Evolutionary conservation across 2,329 filamentous ascomycete genomes (phyloP).

Genomic region (Colletotrichum caudatum): DNA sequence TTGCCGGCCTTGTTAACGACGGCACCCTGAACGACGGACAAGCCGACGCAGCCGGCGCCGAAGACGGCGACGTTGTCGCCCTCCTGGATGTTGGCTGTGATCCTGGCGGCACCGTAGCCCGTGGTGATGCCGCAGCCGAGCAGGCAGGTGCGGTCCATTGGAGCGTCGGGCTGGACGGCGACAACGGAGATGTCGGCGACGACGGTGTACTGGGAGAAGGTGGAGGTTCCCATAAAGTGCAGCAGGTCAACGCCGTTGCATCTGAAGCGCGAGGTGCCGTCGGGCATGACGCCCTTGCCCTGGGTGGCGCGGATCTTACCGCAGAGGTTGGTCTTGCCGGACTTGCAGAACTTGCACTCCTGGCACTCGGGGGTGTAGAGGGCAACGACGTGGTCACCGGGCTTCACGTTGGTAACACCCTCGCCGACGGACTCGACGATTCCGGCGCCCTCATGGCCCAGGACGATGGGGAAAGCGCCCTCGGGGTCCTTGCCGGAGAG

Average conservation of each 20-base stretch:
- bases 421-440: slow-evolving; percentile 94
- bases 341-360: slow-evolving; percentile 99
- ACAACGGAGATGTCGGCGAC: slow-evolving; percentile 99
- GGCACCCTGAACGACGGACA: slow-evolving; percentile 94
- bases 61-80: slow-evolving; percentile 93
- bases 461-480: slow-evolving; percentile 89
- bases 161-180: slow-evolving; percentile 87
- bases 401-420: slow-evolving; percentile 94
- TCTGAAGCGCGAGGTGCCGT: slow-evolving; percentile 94
- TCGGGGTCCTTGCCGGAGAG: slow-evolving; percentile 97
- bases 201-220: slow-evolving; percentile 98
- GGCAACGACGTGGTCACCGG: slow-evolving; percentile 89
- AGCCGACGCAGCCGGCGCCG: slow-evolving; percentile 93
- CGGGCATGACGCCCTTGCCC: slow-evolving; percentile 95
- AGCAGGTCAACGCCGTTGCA: slow-evolving; percentile 95
- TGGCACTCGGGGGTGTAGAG: slow-evolving; percentile 96
- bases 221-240: slow-evolving; percentile 99
- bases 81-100: slow-evolving; percentile 92
- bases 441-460: slow-evolving; percentile 92
- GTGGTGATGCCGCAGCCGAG: slow-evolving; percentile 99
- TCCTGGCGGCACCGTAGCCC: slow-evolving; percentile 93
- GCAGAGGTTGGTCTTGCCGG: slow-evolving; percentile 98
- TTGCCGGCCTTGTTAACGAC: slow-evolving; percentile 83
- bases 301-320: slow-evolving; percentile 97
- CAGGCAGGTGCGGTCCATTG: slow-evolving; percentile 95